A percentile compares a stretch with the other conserved stretches of the same genome.
phyloP scores from a whole-genome alignment of 2,329 filamentous ascomycete genomes.

The Lojkania enalia region DNA sequence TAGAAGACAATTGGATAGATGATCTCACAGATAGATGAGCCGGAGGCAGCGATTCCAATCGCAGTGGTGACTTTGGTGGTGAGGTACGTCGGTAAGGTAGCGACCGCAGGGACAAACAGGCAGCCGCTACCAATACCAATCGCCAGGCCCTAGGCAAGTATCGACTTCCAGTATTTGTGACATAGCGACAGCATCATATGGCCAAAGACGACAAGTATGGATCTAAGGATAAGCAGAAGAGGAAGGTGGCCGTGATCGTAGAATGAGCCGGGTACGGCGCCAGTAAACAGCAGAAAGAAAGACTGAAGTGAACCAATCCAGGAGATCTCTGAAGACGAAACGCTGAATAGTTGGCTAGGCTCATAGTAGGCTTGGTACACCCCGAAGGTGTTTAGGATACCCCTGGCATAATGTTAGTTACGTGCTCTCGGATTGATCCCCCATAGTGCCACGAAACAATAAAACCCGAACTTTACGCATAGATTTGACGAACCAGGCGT shows the following conservation, averaged over 20 bases:
- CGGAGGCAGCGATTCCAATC: conserved; percentile 31
- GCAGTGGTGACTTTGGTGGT: conserved; percentile 31
- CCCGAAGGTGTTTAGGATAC: conserved; percentile 32
- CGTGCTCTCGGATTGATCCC: too few relatives aligned
- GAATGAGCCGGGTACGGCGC: conserved; percentile 27
- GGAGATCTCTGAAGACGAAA: conserved; percentile 28
- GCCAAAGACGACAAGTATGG: conserved; percentile 22
- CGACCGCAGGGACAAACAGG: conserved; percentile 25
- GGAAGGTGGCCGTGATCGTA: conserved; percentile 34
- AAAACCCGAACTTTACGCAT: too few relatives aligned
- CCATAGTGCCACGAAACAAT: too few relatives aligned
- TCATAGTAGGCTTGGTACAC: conserved; percentile 38
- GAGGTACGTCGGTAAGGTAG: conserved; percentile 38
- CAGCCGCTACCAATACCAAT: conserved; percentile 36
- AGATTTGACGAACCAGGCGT: too few relatives aligned
- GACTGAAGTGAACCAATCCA: conserved; percentile 41
- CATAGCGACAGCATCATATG: conserved; percentile 25
- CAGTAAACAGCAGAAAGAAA: conserved; percentile 30
- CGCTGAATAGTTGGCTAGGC: conserved; percentile 20
- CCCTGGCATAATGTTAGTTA: too few relatives aligned
- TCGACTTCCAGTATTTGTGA: conserved; percentile 17
- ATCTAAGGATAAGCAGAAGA: conserved; percentile 25
- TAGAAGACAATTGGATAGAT: conserved; percentile 20
- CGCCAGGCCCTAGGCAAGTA: conserved; percentile 38
- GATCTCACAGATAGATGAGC: conserved; percentile 27